Evolutionary conservation across 768 basidiomycete species (phyloP), one percentile per base, ranked within the genome.

Genomic region (Austroboletus festivus): DNA sequence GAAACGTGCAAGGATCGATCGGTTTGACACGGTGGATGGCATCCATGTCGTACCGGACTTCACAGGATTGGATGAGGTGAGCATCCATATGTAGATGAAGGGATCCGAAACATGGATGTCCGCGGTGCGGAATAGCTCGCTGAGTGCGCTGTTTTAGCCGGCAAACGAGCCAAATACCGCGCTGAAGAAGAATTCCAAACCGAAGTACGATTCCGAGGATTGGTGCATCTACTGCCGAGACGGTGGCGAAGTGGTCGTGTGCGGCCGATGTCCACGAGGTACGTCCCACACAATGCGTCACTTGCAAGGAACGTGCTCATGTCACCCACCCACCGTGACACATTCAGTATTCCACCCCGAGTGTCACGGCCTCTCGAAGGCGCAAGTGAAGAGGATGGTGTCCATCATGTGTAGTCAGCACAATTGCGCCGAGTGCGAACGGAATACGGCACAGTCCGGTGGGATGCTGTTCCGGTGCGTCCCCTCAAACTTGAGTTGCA

Each of bases 221-320:
- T 81, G 71, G 67, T 84, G 82, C 59, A 73, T 77, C 30, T 65
- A 73, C 48, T 84, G 82, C 60, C 70, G 77, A 26, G 82, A 84
- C 43, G 82, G 82, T 1, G 81, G 82, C 0, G 72, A 79, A 38
- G 53, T 83, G 8, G 61, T 75, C 34, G 44, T 73, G 13, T 84
- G 83, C 56, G 28, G 48, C 9, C 44, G 51, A 16, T 84, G 83
- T 58, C 82, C 82, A 38, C 71, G 82, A 65, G 80, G 81, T 80
- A 52, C 18, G 69, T 37, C 31, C 5, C 31, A 5, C 26, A 28
- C 26, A 28, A 5, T 5, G 5, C 5, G 5, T 28, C 5, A 28
- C 26, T 11, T 28, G 26, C 11, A 28, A 28, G 26, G 26, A 28
- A 28, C 26, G 5, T 28, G 5, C 11, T 28, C 6, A 28, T 28